Evolutionary conservation across 345 rosid genomes (phyloP), one percentile per base, ranked within the genome.

Genomic region (Salix udensis): DNA sequence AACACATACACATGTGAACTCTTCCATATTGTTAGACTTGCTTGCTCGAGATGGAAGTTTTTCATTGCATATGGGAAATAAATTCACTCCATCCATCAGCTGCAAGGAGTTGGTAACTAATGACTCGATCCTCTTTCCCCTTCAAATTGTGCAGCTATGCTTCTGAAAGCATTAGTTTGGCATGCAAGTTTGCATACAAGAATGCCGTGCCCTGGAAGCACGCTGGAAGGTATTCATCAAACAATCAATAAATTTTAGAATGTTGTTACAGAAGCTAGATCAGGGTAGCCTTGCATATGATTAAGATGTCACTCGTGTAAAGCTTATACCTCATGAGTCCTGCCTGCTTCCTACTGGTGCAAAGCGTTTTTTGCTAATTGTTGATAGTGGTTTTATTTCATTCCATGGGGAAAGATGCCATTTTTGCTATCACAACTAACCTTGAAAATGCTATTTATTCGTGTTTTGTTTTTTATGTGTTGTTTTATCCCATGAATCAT

Each of bases 141-240:
- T 76, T 72, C 58, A 50, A 13, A 31, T 55, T 68, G 55, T 87
- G 76, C 80, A 96, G 98, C 82, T 93, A 90, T 75, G 97, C 99
- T 65, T 88, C 96, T 80, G 97, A 92, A 84, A 92, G 98, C 82
- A 79, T 94, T 68, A 75, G 79, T 70, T 82, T 92, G 84, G 98
- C 98, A 15, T 94, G 98, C 87, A 90, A 88, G 79, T 92, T 71
- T 31, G 97, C 95, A 48, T 94, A 94, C 86, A 89, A 74, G 84
- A 86, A 87, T 78, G 97, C 97, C 70, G 89, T 94, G 4, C 92
- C 92, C 97, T 30, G 98, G 97, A 84, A 92, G 88, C 80, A 91
- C 93, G 67, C 77, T 96, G 74, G 85, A 75, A 87, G 97, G 99
- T 93, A 89, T 75, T 70, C 55, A 3, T 48, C 37, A 19, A 55